Conservation (phyloP, 345 rosid genomes). For the Gossypium arboreum region DNA sequence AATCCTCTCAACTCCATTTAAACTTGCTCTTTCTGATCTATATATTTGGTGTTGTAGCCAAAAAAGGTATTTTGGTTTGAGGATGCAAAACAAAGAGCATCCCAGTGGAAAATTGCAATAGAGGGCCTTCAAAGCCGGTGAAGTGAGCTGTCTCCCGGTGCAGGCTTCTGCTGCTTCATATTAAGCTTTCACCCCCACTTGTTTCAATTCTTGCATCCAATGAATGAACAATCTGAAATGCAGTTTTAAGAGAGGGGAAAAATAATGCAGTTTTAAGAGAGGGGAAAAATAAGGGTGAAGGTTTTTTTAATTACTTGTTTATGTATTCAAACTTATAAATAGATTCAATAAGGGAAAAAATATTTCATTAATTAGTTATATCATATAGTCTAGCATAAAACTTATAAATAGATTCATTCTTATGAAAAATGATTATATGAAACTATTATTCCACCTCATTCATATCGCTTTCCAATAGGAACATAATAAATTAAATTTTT, state of each 20-base stretch:
- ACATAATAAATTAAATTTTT: too few species aligned
- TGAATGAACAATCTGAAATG: slow-evolving; percentile 8
- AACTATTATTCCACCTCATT: too few species aligned
- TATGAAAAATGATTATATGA: too few species aligned
- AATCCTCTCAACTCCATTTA: too few species aligned
- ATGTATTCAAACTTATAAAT: not conserved
- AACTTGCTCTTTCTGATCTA: slow-evolving; percentile 12
- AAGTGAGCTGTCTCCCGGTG: slow-evolving; percentile 26
- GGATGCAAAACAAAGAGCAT: slow-evolving; percentile 84
- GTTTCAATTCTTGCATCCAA: slow-evolving; percentile 8
- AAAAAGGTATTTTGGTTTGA: slow-evolving; percentile 91
- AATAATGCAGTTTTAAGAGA: not conserved
- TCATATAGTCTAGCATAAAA: too few species aligned
- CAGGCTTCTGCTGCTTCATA: not conserved
- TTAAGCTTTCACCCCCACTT: too few species aligned
- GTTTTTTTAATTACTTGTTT: slow-evolving; percentile 6
- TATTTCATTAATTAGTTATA: too few species aligned
- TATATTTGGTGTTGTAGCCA: slow-evolving; percentile 48
- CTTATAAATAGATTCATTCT: too few species aligned
- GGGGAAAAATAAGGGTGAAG: not conserved
- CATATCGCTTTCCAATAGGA: too few species aligned
- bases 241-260: not conserved
- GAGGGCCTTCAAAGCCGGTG: slow-evolving; percentile 83
- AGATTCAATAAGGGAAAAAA: too few species aligned
- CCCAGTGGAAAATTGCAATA: slow-evolving; percentile 90